Conservation (phyloP, 2,329 filamentous ascomycete species). For the Mycogone perniciosa region DNA sequence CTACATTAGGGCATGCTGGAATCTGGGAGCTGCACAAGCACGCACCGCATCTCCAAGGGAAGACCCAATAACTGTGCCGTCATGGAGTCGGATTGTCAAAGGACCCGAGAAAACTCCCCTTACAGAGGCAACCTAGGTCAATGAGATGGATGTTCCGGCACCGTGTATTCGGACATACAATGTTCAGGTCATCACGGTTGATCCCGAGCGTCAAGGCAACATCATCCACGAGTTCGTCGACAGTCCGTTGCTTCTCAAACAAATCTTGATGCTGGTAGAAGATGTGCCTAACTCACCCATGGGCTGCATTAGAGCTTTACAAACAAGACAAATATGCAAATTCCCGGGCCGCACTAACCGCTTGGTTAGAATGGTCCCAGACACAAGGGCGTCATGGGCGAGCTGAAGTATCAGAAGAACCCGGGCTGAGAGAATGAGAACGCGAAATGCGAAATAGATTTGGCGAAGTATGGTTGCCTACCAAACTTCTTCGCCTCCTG, state of each 20-base stretch:
- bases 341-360: constrained; percentile 36
- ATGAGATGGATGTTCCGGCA: constrained; percentile 12
- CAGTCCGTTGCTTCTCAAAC: constrained; percentile 61
- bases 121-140: constrained; percentile 57
- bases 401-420: constrained; percentile 53
- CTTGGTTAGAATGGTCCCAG: constrained; percentile 53
- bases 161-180: constrained; percentile 43
- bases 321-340: too few species aligned
- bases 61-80: constrained; percentile 35
- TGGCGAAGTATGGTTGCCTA: constrained; percentile 23
- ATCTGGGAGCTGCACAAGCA: background rate
- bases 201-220: constrained; percentile 64
- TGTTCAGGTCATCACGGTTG: constrained; percentile 59
- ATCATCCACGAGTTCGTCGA: constrained; percentile 69
- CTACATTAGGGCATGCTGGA: constrained; percentile 11
- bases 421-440: constrained; percentile 37
- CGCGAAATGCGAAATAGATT: background rate
- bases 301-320: background rate
- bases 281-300: constrained; percentile 52
- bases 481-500: constrained; percentile 48
- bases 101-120: constrained; percentile 65
- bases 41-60: constrained; percentile 25
- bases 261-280: constrained; percentile 72
- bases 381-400: constrained; percentile 51
- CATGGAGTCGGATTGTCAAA: constrained; percentile 39